Evolutionary conservation across 306 rosid genomes (phyloP).

Genomic region (Alnus rubra): DNA sequence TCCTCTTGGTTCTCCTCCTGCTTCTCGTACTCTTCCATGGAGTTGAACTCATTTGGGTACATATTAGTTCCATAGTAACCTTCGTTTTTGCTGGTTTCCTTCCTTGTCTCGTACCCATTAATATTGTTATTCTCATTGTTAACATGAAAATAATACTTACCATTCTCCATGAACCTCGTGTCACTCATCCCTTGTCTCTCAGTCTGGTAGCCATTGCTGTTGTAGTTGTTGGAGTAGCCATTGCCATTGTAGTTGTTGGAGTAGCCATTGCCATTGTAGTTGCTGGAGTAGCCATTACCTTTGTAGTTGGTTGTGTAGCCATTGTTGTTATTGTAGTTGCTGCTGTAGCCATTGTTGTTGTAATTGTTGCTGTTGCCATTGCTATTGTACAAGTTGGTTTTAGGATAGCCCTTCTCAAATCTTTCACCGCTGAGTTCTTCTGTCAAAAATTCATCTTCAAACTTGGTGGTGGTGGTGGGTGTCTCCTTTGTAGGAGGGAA

Average conservation of each 20-base stretch:
- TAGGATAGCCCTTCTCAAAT: conserved; percentile 31
- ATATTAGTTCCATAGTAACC: conserved; percentile 29
- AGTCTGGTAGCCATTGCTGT: conserved; percentile 30
- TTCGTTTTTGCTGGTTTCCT: conserved; percentile 36
- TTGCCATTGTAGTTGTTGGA: conserved; percentile 23
- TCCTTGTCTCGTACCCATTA: conserved; percentile 38
- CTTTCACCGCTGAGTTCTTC: conserved; percentile 34
- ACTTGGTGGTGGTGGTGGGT: conserved; percentile 35
- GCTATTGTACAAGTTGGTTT: conserved; percentile 26
- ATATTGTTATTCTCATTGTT: conserved; percentile 30
- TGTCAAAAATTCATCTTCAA: conserved; percentile 39
- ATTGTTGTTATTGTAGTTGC: conserved; percentile 6
- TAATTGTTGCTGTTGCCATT: conserved; percentile 4
- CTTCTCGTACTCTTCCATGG: conserved; percentile 82
- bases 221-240: conserved; percentile 23
- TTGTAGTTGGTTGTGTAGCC: conserved; percentile 6
- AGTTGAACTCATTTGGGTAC: conserved; percentile 55
- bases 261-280: conserved; percentile 5
- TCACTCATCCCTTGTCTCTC: conserved; percentile 77
- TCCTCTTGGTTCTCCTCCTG: conserved; percentile 51
- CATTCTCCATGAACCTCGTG: conserved; percentile 69
- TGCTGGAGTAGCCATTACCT: background rate
- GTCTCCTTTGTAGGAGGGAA: conserved; percentile 32
- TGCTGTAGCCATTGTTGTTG: conserved; percentile 9
- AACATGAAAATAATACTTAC: conserved; percentile 40